Evolutionary conservation across 2,329 filamentous ascomycete genomes (phyloP), one percentile per base, ranked within the genome.

Genomic region (Bipolaris bicolor): DNA sequence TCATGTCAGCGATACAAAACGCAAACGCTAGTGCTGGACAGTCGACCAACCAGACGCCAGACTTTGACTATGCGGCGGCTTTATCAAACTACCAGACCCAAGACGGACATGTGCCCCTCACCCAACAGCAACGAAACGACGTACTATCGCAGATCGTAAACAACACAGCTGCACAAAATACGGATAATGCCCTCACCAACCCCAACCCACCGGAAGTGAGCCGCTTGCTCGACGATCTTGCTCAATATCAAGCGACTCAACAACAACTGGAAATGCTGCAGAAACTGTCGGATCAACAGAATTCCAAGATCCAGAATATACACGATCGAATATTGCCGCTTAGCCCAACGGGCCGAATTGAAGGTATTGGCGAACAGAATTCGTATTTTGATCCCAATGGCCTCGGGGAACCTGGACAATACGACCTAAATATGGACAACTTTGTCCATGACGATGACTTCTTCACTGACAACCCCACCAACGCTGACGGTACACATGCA

Each of bases 191-290:
- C 2, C 77, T 88, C 10, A 79, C 83, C 43, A 83, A 81, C 15
- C 84, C 84, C 3, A 80, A 77, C 11, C 74, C 85, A 0, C 84
- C 84, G 0, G 77, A 81, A 1, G 82, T 85, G 76, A 81, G 82
- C 1, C 78, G 79, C n/a, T 78, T 91, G 18, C 82, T 85, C 74
- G 82, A 83, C 1, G 79, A 81, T 13, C 78, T 91, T 18, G 82
- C 85, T 49, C 83, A 88, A 37, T 84, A 95, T 60, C 85, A 83
- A 44, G 85, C 85, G 58, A 93, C 89, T 4, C 84, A 89, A 60
- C 82, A 88, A 13, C 90, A 96, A 61, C 84, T 97, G 26, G 90
- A 95, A 49, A 84, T 90, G 29, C 82, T 98, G 2, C 86, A 91
- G 61, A 88, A 88, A 41, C 81, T 97, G 68, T 91, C 96, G 71